Evolutionary conservation across 257 asterid species (phyloP), one percentile per base, ranked within the genome.

Genomic region (Salvia splendens): DNA sequence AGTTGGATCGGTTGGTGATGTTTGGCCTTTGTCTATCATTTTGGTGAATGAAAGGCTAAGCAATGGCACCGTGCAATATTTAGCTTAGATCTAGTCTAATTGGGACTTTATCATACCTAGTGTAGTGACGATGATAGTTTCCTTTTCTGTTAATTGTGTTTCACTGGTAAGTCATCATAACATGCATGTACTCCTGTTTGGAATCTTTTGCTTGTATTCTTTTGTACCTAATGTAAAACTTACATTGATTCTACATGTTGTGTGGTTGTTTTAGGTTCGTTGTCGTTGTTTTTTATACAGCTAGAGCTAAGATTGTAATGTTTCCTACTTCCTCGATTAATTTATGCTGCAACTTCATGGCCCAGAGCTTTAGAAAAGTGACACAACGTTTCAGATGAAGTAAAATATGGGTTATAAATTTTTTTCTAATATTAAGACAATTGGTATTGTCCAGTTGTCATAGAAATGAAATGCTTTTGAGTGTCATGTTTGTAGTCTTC

Each of bases 31-130:
- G 70, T 28, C 47, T 14, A 12, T 24, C 36, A 8, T 56, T 52
- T 50, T 43, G 56, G 33, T 71, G 32, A 56, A 43, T 67, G 64
- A 71, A 58, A 67, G 55, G 47, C 53, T 56, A 50, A 6, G 40
- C 24, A 36, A 58, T 3, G 28, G 8, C 50, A 58, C 43, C 61
- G 69, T 36, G 8, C 7, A 14, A 20, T 15, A 35, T 24, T 67
- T 32, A 40, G 67, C 30, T 66, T 41, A 9, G 4, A 24, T 8
- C 24, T 24, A 12, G 68, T 48, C 10, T 10, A 45, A 53, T 4
- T 20, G 51, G 47, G 33, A 53, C 55, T 42, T 73, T 51, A 17
- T 33, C 11, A 9, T 68, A 5, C 61, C 61, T 36, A 57, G 61
- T 20, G 36, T 36, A 57, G 61, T 20, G 36, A 72, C 17, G 53